Evolutionary conservation across 176 grass and related monocot species (phyloP).

Genomic region (Eragrostis curvula): DNA sequence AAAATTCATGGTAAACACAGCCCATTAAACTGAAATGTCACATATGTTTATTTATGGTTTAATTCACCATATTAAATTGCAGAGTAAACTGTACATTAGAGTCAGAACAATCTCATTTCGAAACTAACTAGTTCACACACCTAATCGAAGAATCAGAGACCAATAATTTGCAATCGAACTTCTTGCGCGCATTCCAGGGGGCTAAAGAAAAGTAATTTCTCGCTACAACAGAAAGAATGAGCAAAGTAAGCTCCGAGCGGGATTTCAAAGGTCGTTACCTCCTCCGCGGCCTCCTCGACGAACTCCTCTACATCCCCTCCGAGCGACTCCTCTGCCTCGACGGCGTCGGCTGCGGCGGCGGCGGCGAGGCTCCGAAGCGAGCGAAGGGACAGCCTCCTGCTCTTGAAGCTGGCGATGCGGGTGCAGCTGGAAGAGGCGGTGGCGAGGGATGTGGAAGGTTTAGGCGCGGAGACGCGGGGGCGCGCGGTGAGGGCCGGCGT

Average conservation of each 20-base stretch:
- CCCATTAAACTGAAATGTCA: background rate
- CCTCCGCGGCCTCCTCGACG: conserved; percentile 20
- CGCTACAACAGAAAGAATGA: conserved; percentile 1
- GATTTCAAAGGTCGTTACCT: conserved; percentile 41
- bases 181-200: background rate
- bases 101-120: background rate
- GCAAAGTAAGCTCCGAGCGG: background rate
- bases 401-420: background rate
- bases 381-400: background rate
- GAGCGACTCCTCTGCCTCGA: conserved; percentile 36
- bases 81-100: background rate
- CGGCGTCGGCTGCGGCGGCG: conserved; percentile 32
- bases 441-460: conserved; percentile 22
- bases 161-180: background rate
- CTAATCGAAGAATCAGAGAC: background rate
- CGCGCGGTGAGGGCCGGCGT: conserved; percentile 33
- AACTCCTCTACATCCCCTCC: background rate
- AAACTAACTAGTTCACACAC: background rate
- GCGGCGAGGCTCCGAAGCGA: conserved; percentile 35
- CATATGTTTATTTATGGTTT: background rate
- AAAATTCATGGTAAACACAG: background rate
- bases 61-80: background rate
- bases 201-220: background rate
- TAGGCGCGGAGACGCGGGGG: conserved; percentile 13
- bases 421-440: background rate